Percentiles rank a stretch among this genome's conserved stretches.
Conservation (phyloP, 306 rosid genomes). For the Trichosanthes truncata region DNA sequence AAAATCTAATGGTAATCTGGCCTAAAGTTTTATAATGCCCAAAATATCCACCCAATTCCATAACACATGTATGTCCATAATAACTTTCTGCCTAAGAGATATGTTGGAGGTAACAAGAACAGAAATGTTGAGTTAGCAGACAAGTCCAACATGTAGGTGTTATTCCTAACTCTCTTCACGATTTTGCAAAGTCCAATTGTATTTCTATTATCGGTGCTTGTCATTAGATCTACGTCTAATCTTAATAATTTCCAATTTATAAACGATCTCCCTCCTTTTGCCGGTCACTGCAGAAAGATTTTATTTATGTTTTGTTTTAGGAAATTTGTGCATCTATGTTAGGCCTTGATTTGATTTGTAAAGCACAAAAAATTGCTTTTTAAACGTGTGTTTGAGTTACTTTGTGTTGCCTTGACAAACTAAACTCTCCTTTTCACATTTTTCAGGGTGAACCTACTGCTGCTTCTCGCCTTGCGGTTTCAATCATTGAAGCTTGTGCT, state of each 20-base stretch:
- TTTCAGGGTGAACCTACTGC: constrained; percentile 56
- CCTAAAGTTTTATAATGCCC: neutral
- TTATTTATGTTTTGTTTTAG: neutral
- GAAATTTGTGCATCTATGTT: neutral
- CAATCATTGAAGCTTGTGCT: constrained; percentile 44
- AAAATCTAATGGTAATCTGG: neutral
- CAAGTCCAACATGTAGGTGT: neutral
- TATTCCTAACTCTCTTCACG: neutral
- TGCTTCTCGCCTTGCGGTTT: constrained; percentile 64
- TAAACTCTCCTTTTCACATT: constrained; percentile 6
- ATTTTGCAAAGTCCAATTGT: neutral
- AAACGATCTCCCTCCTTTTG: neutral
- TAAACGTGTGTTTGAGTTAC: neutral
- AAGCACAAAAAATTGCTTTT: neutral
- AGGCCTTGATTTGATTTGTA: neutral
- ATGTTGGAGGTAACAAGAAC: too few species aligned
- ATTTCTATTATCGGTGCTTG: neutral
- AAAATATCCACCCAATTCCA: neutral
- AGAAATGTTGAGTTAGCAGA: neutral
- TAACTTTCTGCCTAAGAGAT: too few species aligned
- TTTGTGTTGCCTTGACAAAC: neutral
- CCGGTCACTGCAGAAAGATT: neutral
- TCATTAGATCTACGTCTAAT: neutral
- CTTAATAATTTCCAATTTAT: neutral
- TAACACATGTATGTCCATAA: too few species aligned